A percentile compares a stretch with the other conserved stretches of the same genome.
Conservation (phyloP, 2,329 filamentous ascomycete species). For the Microdochium trichocladiopsis region DNA sequence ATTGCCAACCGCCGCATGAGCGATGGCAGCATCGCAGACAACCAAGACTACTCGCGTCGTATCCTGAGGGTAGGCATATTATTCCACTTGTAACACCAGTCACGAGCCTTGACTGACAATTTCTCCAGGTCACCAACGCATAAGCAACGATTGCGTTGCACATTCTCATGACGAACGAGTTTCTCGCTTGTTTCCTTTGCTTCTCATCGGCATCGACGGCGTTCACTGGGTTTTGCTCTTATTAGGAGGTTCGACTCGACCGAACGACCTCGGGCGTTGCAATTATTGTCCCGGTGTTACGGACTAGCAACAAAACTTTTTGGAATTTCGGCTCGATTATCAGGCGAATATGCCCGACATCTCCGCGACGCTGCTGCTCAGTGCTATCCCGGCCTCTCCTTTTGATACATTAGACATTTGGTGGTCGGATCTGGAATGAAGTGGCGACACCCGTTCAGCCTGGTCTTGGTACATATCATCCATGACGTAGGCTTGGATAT, state of each 20-base stretch:
- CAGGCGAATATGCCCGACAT: too few species aligned
- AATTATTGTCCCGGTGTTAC: background rate
- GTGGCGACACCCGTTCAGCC: background rate
- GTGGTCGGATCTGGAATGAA: background rate
- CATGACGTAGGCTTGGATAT: background rate
- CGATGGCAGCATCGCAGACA: conserved; percentile 93
- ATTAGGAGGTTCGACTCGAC: background rate
- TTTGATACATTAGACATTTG: conserved; percentile 6
- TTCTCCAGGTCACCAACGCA: conserved; percentile 23
- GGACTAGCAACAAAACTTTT: background rate
- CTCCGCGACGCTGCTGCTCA: background rate
- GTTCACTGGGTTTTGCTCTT: background rate
- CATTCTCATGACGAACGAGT: conserved; percentile 3
- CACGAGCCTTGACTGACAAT: conserved; percentile 7
- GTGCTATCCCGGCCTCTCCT: conserved; percentile 20
- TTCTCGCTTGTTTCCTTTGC: background rate
- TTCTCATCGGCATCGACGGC: background rate
- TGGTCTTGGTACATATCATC: background rate
- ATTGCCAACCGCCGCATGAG: conserved; percentile 80
- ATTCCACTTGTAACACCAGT: background rate
- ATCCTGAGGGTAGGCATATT: conserved; percentile 74
- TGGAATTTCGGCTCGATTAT: background rate
- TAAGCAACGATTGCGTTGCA: conserved; percentile 16
- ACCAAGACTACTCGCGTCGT: conserved; percentile 91
- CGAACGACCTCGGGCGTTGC: background rate